Evolutionary conservation across 1,284 basidiomycete genomes (phyloP), one percentile per base, ranked within the genome.

Genomic region (Malassezia cuniculi): DNA sequence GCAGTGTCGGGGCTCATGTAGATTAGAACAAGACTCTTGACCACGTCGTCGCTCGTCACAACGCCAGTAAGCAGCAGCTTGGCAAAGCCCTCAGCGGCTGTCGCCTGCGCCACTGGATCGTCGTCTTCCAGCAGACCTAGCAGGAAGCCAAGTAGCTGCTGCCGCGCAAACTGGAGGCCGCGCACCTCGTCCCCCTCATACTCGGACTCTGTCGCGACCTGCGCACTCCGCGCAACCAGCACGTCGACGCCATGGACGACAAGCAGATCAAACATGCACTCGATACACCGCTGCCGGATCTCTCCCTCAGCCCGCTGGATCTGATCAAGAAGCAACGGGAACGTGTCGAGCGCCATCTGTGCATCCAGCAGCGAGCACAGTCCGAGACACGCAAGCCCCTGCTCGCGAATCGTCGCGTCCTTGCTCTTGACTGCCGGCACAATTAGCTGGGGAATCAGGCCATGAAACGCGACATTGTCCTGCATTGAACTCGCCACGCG

Each of bases 391-490:
- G 85, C 72, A 10, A 94, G 74, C 0, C 86, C 90, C 54, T 82
- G 80, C 69, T 90, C 85, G 22, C 89, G 76, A 31, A 95, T 74
- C 0, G 74, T 72, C 2, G 82, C 73, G 47, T 90, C 83, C 68
- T 87, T 90, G 48, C 83, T 77, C 56, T 80, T 79, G 22, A 95
- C 82, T 1, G 85, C 78, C 0, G 90, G 90, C 21, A 93, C 77
- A 53, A 95, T 85, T 17, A 95, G 72, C 56, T 94, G 85, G 2
- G 79, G 77, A 2, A 95, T 72, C 25, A 95, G 76, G 22, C 90
- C 90, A 60, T 90, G 82, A 31, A 95, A 72, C 0, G 84, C 87
- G 2, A 85, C 85, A 68, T 95, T 90, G 55, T 94, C 87, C 62
- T 90, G 84, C 47, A 95, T 81, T 85, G 57, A 44, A 12, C 58